Base-by-base conservation (phyloP, 306 rosid genomes). In the Notholithocarpus densiflorus region DNA sequence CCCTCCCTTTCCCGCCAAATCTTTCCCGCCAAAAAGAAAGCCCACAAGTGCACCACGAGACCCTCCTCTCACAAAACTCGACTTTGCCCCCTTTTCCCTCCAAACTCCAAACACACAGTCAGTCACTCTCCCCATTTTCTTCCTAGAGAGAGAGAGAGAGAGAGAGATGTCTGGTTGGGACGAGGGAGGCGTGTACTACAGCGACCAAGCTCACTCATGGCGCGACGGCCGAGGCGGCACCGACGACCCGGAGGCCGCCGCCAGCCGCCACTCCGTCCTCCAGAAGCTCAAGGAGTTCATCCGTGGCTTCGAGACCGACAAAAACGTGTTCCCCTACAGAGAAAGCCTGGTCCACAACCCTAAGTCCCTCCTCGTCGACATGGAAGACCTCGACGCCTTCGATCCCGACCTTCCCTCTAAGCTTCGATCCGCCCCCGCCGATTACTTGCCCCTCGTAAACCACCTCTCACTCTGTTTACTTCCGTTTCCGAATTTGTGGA, bases 161-260 rank as follows among this genome's bases (percentile, higher is more conserved):
- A 55, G 81, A 76, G 79, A 79, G 6, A 94, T 95, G 99, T 93
- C 99, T 19, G 99, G 98, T 3, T 95, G 99, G 99, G 99, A 95
- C 80, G 99, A 95, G 75, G 99, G 99, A 71, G 99, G 91, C 17
- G 80, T 95, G 56, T 93, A 84, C 89, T 95, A 95, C 88, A 95
- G 97, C 79, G 99, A 95, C 80, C 99, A 93, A 83, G 96, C 99
- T 2, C 92, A 91, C 82, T 92, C 97, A 3, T 91, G 90, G 78
- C 97, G 94, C 3, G 91, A 83, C 66, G 85, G 86, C 14, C 80
- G 75, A 76, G 86, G 81, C 54, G 79, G 81, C 31, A 88, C 77
- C 26, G 81, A 84, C 51, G 92, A 82, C 27, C 24, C 78, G 3
- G 87, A 74, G 23, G 82, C 84, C 56, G 62, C 82, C 24, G 86